These are phyloP conservation scores for Penicillium simplicissimum DNA, from an alignment of 495 filamentous ascomycete species.

Conservation along the genomic window DNA sequence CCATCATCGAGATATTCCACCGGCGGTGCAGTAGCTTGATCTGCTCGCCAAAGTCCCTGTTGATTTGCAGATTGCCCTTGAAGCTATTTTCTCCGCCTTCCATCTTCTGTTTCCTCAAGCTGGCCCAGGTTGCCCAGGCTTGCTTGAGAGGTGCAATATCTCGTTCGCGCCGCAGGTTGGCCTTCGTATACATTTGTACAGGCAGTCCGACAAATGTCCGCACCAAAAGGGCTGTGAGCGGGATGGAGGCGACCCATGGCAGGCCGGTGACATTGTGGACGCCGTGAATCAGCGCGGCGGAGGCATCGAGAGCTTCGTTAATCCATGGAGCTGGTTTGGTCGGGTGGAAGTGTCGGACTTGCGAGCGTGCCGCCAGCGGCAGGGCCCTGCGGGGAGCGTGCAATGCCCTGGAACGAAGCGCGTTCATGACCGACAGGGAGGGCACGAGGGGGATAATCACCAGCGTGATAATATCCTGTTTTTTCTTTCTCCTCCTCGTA, in stretches of 20 bases:
- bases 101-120: not conserved
- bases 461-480: slow-evolving; percentile 3
- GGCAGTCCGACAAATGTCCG: slow-evolving; percentile 61
- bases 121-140: slow-evolving; percentile 47
- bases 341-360: slow-evolving; percentile 48
- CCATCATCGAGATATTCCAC: slow-evolving; percentile 48
- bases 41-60: slow-evolving; percentile 12
- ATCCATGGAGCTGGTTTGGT: slow-evolving; percentile 44
- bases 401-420: slow-evolving; percentile 16
- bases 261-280: slow-evolving; percentile 61
- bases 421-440: slow-evolving; percentile 16
- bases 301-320: slow-evolving; percentile 48
- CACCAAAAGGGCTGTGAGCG: slow-evolving; percentile 65
- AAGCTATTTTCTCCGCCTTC: not conserved
- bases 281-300: slow-evolving; percentile 57
- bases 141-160: slow-evolving; percentile 51
- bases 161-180: slow-evolving; percentile 40
- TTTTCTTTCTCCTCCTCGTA: not conserved
- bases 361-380: slow-evolving; percentile 15
- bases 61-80: not conserved
- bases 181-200: slow-evolving; percentile 53
- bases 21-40: slow-evolving; percentile 36
- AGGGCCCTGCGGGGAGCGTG: slow-evolving; percentile 10
- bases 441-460: not conserved
- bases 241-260: slow-evolving; percentile 72